Evolutionary conservation across 2,329 filamentous ascomycete genomes (phyloP).

Genomic region (Aspergillus alliaceus): DNA sequence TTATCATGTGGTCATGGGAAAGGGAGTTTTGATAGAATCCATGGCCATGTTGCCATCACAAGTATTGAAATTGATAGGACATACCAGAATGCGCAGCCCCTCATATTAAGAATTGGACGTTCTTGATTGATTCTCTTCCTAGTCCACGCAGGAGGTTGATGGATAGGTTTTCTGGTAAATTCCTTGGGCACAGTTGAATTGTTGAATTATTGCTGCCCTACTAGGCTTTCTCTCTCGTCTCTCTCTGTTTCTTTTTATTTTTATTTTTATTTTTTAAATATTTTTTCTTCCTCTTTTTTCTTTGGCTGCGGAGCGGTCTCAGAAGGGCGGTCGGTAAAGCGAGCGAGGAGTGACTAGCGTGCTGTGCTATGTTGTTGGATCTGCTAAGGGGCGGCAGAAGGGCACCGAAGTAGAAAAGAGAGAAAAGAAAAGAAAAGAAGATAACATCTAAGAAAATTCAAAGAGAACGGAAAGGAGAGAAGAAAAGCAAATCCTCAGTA

Average conservation of each 20-base stretch:
- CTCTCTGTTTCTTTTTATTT: not conserved
- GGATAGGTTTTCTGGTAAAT: not conserved
- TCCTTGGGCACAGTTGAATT: constrained; percentile 1
- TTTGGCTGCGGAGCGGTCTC: not conserved
- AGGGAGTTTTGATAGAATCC: not conserved
- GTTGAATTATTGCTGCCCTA: not conserved
- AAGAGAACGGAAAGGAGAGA: not conserved
- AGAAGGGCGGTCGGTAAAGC: constrained; percentile 16
- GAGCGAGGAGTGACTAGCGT: constrained; percentile 10
- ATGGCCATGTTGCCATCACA: not conserved
- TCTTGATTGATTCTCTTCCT: constrained; percentile 6
- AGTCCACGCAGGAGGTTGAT: constrained; percentile 1
- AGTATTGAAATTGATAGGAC: constrained; percentile 18
- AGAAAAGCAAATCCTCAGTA: not conserved
- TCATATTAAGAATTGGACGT: constrained; percentile 18
- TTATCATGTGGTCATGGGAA: not conserved
- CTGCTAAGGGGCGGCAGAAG: constrained; percentile 1
- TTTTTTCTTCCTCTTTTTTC: constrained; percentile 1
- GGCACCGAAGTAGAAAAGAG: constrained; percentile 5
- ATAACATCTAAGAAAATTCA: not conserved
- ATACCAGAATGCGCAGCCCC: constrained; percentile 22
- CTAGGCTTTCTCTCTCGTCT: no score
- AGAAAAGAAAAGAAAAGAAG: not conserved
- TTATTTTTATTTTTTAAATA: not conserved
- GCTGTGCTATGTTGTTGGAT: not conserved